These are phyloP conservation scores for Priceomyces castillae DNA, from an alignment of 805 yeast species.

Conservation along the genomic window DNA sequence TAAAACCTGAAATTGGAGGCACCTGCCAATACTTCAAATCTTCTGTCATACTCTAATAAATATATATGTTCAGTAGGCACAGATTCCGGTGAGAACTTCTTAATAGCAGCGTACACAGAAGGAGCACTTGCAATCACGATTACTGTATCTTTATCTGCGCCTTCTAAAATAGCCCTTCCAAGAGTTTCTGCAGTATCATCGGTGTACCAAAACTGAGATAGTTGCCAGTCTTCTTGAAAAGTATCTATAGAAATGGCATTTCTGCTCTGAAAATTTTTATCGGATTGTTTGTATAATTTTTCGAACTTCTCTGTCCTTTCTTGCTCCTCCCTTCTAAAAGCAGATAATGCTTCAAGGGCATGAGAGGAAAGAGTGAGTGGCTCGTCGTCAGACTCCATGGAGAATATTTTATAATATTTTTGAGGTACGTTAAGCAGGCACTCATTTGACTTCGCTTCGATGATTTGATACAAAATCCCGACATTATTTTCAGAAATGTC, in stretches of 20 bases:
- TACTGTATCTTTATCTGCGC: constrained; percentile 68
- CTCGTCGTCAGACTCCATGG: constrained; percentile 44
- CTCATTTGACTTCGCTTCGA: no score
- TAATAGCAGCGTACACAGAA: constrained; percentile 83
- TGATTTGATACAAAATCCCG: no score
- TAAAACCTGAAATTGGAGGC: constrained; percentile 63
- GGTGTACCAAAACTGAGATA: constrained; percentile 88
- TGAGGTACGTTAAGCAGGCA: no score
- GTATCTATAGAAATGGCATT: constrained; percentile 56
- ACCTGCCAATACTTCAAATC: constrained; percentile 75
- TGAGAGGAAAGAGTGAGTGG: constrained; percentile 45
- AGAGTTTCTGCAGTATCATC: constrained; percentile 68
- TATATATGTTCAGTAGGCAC: constrained; percentile 70
- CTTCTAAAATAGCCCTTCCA: constrained; percentile 71
- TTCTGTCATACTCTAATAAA: constrained; percentile 72
- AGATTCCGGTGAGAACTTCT: constrained; percentile 45
- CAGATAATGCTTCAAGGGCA: constrained; percentile 56
- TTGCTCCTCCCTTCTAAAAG: constrained; percentile 64
- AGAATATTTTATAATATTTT: no score
- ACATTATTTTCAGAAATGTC: neutral
- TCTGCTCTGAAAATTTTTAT: constrained; percentile 45
- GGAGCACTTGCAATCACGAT: constrained; percentile 86
- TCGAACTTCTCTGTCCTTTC: constrained; percentile 56
- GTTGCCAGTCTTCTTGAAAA: constrained; percentile 90
- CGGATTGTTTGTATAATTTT: constrained; percentile 54